Base-by-base conservation (phyloP, 2,329 filamentous ascomycete species). In the Hypomyces perniciosus region DNA sequence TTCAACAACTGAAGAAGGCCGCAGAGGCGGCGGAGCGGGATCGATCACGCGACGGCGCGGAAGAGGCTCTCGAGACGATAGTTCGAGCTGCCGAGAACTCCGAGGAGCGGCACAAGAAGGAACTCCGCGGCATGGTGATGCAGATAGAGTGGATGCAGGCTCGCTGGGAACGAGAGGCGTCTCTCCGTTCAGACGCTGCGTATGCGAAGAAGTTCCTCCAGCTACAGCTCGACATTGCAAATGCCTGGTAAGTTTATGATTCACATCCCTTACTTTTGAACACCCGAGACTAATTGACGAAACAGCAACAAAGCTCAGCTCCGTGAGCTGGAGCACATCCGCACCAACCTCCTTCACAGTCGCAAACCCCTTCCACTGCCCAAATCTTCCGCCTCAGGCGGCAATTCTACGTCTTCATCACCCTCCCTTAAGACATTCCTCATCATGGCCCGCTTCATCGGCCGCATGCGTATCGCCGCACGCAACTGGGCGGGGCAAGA, bases 101-200 rank as follows among this genome's bases (percentile, higher is more conserved):
- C 42, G 83, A 90, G 61, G 81, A 81, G 58, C 75, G 80, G 41
- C 88, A 93, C 66, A 74, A 77, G 61, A 84, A 84, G 67, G 88
- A 95, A 70, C 73, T 96, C 48, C 82, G 84, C 58, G 92, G 92
- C 13, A 77, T 97, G 64, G 81, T 83, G 48, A 87, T 93, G 71
- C 91, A 97, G 70, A 92, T 97, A 65, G 81, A 90, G 62, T 97
- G 88, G 83, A 82, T 97, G 66, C 83, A 90, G 61, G 88, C 89
- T 2, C 83, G 86, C 47, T 88, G 87, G 72, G 79, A 82, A 64
- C 81, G 93, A 31, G 92, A 96, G 69, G 83, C 88, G 59, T 81
- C 80, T 46, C 85, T 97, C 70, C 80, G 93, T 39, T 78, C 80
- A 56, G 88, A 91, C 61, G 80, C 92, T 31, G 88, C 87, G 7